phyloP scores from a whole-genome alignment of 192 early-diverging fungal species.

The Entrophospora sp. region DNA sequence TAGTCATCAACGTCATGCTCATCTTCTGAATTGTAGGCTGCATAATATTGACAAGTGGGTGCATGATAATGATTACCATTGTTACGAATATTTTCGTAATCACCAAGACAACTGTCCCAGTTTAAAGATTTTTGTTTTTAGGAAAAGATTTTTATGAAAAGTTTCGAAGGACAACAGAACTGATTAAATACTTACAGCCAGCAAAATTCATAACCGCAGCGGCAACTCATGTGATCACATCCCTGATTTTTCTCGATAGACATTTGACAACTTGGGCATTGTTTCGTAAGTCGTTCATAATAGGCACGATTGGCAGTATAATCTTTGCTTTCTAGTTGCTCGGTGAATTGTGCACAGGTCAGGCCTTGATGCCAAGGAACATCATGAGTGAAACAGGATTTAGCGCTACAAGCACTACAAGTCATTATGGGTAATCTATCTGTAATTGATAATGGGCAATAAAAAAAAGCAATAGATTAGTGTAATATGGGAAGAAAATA shows the following conservation, averaged over 20 bases:
- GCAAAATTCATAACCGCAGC: slow-evolving; percentile 15
- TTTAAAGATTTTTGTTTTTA: background rate
- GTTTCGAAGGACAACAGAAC: background rate
- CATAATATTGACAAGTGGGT: slow-evolving; percentile 15
- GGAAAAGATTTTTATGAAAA: background rate
- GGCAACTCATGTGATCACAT: slow-evolving; percentile 14
- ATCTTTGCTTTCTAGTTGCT: background rate
- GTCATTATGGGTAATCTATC: slow-evolving; percentile 7
- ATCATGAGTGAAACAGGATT: slow-evolving; percentile 16
- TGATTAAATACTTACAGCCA: slow-evolving; percentile 13
- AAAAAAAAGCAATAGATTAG: background rate
- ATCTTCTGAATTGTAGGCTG: background rate
- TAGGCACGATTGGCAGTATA: slow-evolving; percentile 8
- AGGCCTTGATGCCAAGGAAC: slow-evolving; percentile 7
- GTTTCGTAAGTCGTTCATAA: slow-evolving; percentile 14
- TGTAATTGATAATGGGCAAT: background rate
- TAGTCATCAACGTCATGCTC: background rate
- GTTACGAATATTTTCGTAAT: background rate
- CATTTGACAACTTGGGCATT: background rate
- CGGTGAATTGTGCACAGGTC: background rate
- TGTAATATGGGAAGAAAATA: background rate
- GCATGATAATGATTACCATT: slow-evolving; percentile 14
- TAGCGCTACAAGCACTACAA: background rate
- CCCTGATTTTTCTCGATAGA: slow-evolving; percentile 8
- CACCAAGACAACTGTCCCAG: slow-evolving; percentile 2